Evolutionary conservation across 495 filamentous ascomycete species (phyloP).

Genomic region (Staphylotrichum longicolle): DNA sequence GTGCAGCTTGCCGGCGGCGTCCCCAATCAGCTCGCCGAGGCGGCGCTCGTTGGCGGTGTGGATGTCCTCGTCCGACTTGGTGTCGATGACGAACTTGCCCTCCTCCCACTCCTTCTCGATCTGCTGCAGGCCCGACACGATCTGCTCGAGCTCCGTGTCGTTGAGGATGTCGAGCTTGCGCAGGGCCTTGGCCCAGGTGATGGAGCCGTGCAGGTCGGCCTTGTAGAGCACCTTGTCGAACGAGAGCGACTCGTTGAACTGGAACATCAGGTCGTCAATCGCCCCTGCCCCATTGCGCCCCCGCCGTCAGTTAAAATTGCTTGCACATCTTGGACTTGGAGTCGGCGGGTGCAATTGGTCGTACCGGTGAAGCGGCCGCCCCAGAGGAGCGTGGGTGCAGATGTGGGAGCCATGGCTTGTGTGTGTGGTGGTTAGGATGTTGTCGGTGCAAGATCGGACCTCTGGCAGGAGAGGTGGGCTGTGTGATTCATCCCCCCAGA

Average conservation of each 20-base stretch:
- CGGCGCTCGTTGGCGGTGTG: constrained; percentile 94
- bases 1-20: constrained; percentile 87
- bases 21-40: constrained; percentile 83
- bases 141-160: constrained; percentile 67
- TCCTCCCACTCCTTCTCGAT: constrained; percentile 74
- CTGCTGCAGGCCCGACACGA: constrained; percentile 69
- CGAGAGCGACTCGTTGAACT: constrained; percentile 84
- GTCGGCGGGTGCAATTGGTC: constrained; percentile 28
- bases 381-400: constrained; percentile 53
- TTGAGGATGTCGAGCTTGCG: constrained; percentile 72
- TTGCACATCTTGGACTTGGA: neutral
- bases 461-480: neutral
- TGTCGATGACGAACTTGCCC: constrained; percentile 57
- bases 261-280: constrained; percentile 83
- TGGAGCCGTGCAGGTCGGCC: constrained; percentile 76
- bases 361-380: constrained; percentile 77
- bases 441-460: constrained; percentile 6
- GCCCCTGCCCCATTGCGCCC: constrained; percentile 49
- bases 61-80: constrained; percentile 68
- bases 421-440: neutral
- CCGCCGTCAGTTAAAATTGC: neutral
- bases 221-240: constrained; percentile 81
- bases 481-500: constrained; percentile 3
- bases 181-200: constrained; percentile 87
- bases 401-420: constrained; percentile 20